Percentiles rank a stretch among this genome's conserved stretches.
These are phyloP conservation scores for Peronospora belbahrii DNA, from an alignment of 352 stramenopile genomes.

Conservation along the genomic window DNA sequence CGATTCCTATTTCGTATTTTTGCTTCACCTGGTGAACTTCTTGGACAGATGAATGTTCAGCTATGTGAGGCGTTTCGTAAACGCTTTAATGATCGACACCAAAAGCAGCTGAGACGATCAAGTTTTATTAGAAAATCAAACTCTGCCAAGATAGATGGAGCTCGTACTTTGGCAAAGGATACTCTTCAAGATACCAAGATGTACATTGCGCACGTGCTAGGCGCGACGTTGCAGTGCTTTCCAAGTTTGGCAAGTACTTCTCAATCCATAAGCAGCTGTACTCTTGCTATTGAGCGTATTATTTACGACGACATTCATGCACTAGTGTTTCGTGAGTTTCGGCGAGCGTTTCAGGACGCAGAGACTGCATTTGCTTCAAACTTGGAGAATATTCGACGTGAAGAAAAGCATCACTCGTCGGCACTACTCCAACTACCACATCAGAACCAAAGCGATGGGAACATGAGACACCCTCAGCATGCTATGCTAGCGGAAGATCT, in stretches of 20 bases:
- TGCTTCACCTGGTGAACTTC: slow-evolving; percentile 39
- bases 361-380: slow-evolving; percentile 42
- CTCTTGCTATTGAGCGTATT: slow-evolving; percentile 50
- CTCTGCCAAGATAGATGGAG: not conserved
- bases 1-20: slow-evolving; percentile 52
- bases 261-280: slow-evolving; percentile 37
- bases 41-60: slow-evolving; percentile 58
- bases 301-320: slow-evolving; percentile 62
- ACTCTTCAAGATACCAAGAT: slow-evolving; percentile 63
- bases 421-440: slow-evolving; percentile 16
- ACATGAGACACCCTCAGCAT: not conserved
- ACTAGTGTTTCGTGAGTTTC: slow-evolving; percentile 48
- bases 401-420: slow-evolving; percentile 34
- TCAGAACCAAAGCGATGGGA: slow-evolving; percentile 2
- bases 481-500: slow-evolving; percentile 30
- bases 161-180: slow-evolving; percentile 23
- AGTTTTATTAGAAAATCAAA: slow-evolving; percentile 12
- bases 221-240: slow-evolving; percentile 53
- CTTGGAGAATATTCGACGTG: slow-evolving; percentile 37
- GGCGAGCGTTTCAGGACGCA: slow-evolving; percentile 34
- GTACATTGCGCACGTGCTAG: slow-evolving; percentile 52
- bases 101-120: slow-evolving; percentile 10
- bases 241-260: slow-evolving; percentile 49
- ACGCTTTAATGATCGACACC: slow-evolving; percentile 21
- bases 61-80: slow-evolving; percentile 44